Evolutionary conservation across 2,329 filamentous ascomycete species (phyloP).

Genomic region (Kalaharituber pfeilii): DNA sequence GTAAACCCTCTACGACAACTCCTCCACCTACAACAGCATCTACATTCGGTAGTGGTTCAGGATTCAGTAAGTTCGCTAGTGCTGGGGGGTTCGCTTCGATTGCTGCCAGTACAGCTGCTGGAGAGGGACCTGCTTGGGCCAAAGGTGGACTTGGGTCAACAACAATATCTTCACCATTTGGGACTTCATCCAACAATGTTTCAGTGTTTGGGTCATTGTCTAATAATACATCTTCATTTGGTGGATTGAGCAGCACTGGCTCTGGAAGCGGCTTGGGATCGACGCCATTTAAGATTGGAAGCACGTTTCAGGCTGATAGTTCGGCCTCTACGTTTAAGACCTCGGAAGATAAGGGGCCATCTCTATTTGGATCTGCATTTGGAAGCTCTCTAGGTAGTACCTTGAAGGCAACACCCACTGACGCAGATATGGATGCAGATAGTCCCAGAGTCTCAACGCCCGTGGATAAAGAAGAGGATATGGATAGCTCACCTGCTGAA

Average conservation of each 20-base stretch:
- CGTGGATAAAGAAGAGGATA: conserved; percentile 1
- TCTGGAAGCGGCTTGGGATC: conserved; percentile 8
- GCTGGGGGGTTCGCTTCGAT: background rate
- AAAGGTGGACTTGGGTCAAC: background rate
- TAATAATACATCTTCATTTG: conserved; percentile 11
- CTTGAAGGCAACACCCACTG: background rate
- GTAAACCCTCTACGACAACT: background rate
- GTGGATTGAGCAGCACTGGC: conserved; percentile 2
- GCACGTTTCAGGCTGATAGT: conserved; percentile 13
- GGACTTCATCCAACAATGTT: conserved; percentile 4
- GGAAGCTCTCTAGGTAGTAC: background rate
- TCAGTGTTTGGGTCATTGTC: conserved; percentile 1
- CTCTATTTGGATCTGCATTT: conserved; percentile 3
- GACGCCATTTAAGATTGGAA: conserved; percentile 11
- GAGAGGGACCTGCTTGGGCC: conserved; percentile 3
- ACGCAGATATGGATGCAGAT: background rate
- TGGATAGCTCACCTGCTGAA: background rate
- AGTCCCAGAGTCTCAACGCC: background rate
- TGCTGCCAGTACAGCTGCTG: conserved; percentile 3
- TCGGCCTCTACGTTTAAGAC: background rate
- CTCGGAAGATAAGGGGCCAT: background rate
- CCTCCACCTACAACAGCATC: conserved; percentile 1
- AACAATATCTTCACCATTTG: conserved; percentile 4
- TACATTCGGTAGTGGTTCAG: conserved; percentile 17
- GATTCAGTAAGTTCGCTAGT: conserved; percentile 25